These are phyloP conservation scores for Suillus occidentalis DNA, from an alignment of 768 basidiomycete genomes.

Conservation along the genomic window DNA sequence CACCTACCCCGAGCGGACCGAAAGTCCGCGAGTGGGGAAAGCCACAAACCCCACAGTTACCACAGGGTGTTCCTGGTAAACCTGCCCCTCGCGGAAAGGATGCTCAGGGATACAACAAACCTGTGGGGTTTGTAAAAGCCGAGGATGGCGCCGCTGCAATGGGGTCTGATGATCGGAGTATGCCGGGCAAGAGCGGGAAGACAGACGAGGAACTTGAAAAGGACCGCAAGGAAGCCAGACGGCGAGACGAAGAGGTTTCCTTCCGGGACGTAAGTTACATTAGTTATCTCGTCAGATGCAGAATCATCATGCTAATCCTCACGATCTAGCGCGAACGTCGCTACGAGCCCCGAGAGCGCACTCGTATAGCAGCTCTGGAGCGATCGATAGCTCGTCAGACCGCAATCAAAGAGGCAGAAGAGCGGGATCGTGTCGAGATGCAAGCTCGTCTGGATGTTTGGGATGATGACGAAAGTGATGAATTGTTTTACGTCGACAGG, in stretches of 20 bases:
- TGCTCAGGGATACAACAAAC: slow-evolving; percentile 75
- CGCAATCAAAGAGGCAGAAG: slow-evolving; percentile 72
- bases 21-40: slow-evolving; percentile 82
- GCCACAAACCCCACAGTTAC: slow-evolving; percentile 35
- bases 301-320: slow-evolving; percentile 4
- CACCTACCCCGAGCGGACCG: slow-evolving; percentile 62
- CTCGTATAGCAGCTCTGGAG: slow-evolving; percentile 75
- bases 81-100: slow-evolving; percentile 61
- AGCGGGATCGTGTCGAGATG: slow-evolving; percentile 78
- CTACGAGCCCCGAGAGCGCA: slow-evolving; percentile 88
- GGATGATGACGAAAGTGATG: slow-evolving; percentile 93
- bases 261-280: slow-evolving; percentile 74
- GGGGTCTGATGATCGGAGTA: slow-evolving; percentile 34
- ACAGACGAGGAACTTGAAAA: slow-evolving; percentile 90
- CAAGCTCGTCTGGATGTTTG: slow-evolving; percentile 80
- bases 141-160: slow-evolving; percentile 46
- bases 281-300: not conserved
- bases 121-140: slow-evolving; percentile 81
- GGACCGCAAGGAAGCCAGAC: slow-evolving; percentile 72
- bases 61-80: slow-evolving; percentile 35
- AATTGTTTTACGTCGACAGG: slow-evolving; percentile 91
- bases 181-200: slow-evolving; percentile 45
- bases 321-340: slow-evolving; percentile 77
- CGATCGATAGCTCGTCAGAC: slow-evolving; percentile 73
- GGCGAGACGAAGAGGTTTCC: slow-evolving; percentile 79